Evolutionary conservation across 371 early-diverging fungal species (phyloP), one percentile per base, ranked within the genome.

Genomic region (Apophysomyces elegans): DNA sequence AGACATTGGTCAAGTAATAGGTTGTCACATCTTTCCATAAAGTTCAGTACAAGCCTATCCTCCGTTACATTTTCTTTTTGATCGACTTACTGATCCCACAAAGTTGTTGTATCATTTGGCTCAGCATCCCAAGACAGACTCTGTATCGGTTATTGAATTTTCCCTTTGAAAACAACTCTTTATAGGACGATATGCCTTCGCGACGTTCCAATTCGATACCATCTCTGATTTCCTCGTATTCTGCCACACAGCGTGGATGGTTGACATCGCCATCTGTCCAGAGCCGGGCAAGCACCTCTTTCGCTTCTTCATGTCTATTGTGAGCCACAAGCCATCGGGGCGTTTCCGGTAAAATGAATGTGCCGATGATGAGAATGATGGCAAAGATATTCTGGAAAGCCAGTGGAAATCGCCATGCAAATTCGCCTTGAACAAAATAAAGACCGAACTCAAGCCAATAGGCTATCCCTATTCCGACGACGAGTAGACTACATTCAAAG

Each of bases 291-390:
- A 81, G 66, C 1, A 81, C 77, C 21, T 70, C 71, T 59, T 79
- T 76, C 35, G 72, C 70, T 36, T 78, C 75, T 5, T 77, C 77
- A 26, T 68, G 70, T 35, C 69, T 54, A 41, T 78, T 76, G 26
- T 84, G 77, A 47, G 77, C 70, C 47, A 81, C 63, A 14, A 87
- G 63, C 87, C 87, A 87, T 70, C 87, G 84, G 37, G 87, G 86
- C 6, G 87, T 76, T 60, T 84, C 85, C 13, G 87, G 87, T 6
- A 87, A 74, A 58, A 85, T 56, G 35, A 79, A 73, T 14, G 74
- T 65, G 58, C 79, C 85, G 44, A 66, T 39, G 47, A 78, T 63
- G 45, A 87, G 75, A 38, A 84, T 46, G 36, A 79, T 68, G 9
- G 83, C 83, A 63, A 83, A 84, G 47, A 83, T 36, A 58, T 67